Percentiles rank a stretch among this genome's conserved stretches.
phyloP scores from a whole-genome alignment of 768 basidiomycete species.

The Tulasnella sp. region DNA sequence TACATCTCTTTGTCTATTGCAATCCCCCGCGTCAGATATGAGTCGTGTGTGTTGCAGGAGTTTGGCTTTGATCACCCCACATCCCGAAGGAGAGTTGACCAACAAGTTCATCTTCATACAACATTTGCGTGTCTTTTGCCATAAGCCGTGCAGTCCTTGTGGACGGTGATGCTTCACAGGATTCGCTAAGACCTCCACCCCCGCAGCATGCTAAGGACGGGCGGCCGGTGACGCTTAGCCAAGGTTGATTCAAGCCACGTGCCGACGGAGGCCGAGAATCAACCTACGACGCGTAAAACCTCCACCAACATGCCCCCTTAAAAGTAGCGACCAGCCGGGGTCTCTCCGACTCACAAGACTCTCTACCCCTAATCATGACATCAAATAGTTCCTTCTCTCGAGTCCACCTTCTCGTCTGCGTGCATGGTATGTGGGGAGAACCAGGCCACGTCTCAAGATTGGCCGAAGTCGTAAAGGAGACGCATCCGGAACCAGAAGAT shows the following conservation, averaged over 20 bases:
- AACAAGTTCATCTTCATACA: not conserved
- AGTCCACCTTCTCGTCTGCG: slow-evolving; percentile 31
- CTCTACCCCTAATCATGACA: not conserved
- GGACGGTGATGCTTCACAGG: not conserved
- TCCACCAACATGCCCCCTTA: not conserved
- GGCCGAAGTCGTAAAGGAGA: slow-evolving; percentile 53
- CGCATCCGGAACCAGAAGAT: slow-evolving; percentile 34
- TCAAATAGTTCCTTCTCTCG: not conserved
- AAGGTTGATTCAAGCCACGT: not conserved
- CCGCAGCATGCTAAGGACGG: not conserved
- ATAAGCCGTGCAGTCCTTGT: not conserved
- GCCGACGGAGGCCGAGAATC: slow-evolving; percentile 9
- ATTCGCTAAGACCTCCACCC: not conserved
- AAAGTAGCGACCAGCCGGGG: not conserved
- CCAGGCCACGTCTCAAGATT: slow-evolving; percentile 61
- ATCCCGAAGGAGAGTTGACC: not conserved
- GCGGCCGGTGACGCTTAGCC: too few relatives aligned
- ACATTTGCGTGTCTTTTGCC: not conserved
- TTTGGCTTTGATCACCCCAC: too few relatives aligned
- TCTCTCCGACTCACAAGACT: not conserved
- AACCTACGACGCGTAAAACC: not conserved
- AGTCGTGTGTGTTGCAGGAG: too few relatives aligned
- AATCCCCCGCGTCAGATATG: not conserved
- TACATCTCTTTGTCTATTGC: not conserved
- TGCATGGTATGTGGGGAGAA: slow-evolving; percentile 73